phyloP scores from a whole-genome alignment of 495 filamentous ascomycete genomes.

The Hyaloscypha bicolor region DNA sequence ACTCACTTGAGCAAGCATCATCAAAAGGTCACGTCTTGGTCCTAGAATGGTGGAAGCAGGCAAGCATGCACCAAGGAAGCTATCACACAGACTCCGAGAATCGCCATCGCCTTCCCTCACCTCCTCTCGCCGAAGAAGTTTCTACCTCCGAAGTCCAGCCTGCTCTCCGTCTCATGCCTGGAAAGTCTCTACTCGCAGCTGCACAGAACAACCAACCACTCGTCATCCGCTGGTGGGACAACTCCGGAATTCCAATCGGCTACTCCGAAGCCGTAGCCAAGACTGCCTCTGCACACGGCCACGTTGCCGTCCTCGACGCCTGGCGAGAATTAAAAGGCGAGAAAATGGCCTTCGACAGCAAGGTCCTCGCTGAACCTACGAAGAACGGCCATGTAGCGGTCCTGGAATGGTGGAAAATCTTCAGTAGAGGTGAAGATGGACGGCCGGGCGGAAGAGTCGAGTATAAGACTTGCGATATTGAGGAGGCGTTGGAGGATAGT shows the following conservation, averaged over 20 bases:
- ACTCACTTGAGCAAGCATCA: slow-evolving; percentile 82
- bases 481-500: slow-evolving; percentile 89
- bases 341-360: slow-evolving; percentile 86
- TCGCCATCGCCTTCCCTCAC: slow-evolving; percentile 22
- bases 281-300: slow-evolving; percentile 82
- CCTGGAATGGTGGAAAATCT: slow-evolving; percentile 88
- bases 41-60: slow-evolving; percentile 87
- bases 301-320: slow-evolving; percentile 78
- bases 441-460: slow-evolving; percentile 63
- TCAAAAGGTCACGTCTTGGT: slow-evolving; percentile 80
- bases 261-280: slow-evolving; percentile 78
- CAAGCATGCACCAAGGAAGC: slow-evolving; percentile 42
- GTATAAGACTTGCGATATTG: slow-evolving; percentile 94
- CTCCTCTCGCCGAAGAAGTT: slow-evolving; percentile 1
- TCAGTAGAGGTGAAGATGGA: slow-evolving; percentile 34
- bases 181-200: slow-evolving; percentile 76
- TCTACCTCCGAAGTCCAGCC: slow-evolving; percentile 37
- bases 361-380: slow-evolving; percentile 85
- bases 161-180: slow-evolving; percentile 67
- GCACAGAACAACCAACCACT: slow-evolving; percentile 74
- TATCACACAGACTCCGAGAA: slow-evolving; percentile 27
- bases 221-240: slow-evolving; percentile 81
- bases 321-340: slow-evolving; percentile 79
- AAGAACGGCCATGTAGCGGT: slow-evolving; percentile 83
- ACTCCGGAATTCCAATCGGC: slow-evolving; percentile 70